Evolutionary conservation across 345 rosid species (phyloP), one percentile per base, ranked within the genome.

Genomic region (Hibiscus tridactylites): DNA sequence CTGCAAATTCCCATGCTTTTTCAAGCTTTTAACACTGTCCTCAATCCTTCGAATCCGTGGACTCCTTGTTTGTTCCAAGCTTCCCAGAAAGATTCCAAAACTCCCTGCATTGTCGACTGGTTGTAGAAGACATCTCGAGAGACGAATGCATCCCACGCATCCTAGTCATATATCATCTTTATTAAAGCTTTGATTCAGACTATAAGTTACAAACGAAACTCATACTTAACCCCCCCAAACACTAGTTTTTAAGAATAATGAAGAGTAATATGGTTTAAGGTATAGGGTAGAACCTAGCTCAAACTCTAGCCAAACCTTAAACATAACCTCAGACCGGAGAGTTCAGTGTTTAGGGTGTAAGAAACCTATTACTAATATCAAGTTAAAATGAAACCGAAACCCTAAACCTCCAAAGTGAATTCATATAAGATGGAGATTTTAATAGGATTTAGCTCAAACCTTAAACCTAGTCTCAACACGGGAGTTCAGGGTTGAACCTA

Each of bases 61-160:
- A 57, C 61, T 57, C 31, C 61, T 57, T 57, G 31, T 57, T 57
- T 57, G 61, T n/a, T 47, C 42, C 13, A 66, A 46, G 57, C 70
- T 66, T 47, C 35, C 57, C 21, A 24, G 8, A 46, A 65, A 6
- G 35, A 50, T 73, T 73, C 59, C 61, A 29, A 31, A 61, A 21
- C 12, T 3, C 58, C n/a, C 62, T 60, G 75, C 70, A 52, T 53
- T 61, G 11, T 61, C 3, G 29, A 1, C 67, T 65, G 65, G 65
- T 31, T 71, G 50, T 61, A 70, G 39, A 57, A 70, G n/a, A 58
- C 75, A 64, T 78, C 77, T 47, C 70, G 50, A 9, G 75, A 63
- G 62, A 74, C 42, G 49, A 74, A 74, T 8, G 73, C 54, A 58
- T 24, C 21, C 53, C 73, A 71, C 39, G 96, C 94, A 74, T 88